Percentiles rank a stretch among this genome's conserved stretches.
Conservation (phyloP, 75 land plant genomes). For the Pinus albicaulis region DNA sequence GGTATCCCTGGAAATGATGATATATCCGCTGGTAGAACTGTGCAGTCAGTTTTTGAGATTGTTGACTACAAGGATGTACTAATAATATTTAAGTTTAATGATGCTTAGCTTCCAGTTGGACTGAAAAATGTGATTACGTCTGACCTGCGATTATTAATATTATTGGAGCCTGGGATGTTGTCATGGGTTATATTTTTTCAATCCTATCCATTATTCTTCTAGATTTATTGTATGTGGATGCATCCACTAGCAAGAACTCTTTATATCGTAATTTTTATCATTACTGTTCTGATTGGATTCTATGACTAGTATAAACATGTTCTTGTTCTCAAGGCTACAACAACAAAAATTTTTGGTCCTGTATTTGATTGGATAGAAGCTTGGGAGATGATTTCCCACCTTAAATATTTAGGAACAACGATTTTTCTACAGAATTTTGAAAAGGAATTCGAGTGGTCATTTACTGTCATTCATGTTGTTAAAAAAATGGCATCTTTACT, state of each 20-base stretch:
- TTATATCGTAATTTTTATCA: too few relatives aligned
- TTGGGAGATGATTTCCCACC: conserved; percentile 86
- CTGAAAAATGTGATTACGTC: conserved; percentile 63
- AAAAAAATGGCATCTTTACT: conserved; percentile 43
- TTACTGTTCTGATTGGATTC: too few relatives aligned
- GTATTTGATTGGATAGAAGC: conserved; percentile 87
- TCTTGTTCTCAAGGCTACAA: too few relatives aligned
- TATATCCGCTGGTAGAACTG: background rate
- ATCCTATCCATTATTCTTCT: too few relatives aligned
- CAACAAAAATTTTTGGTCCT: conserved; percentile 70
- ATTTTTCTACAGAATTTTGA: too few relatives aligned
- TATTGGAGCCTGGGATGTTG: conserved; percentile 91
- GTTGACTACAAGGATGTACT: conserved; percentile 56
- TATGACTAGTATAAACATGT: too few relatives aligned
- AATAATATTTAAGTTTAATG: conserved; percentile 70
- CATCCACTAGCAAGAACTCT: too few relatives aligned
- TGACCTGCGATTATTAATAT: conserved; percentile 66
- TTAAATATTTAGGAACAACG: conserved; percentile 87
- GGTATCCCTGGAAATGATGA: background rate
- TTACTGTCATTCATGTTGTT: conserved; percentile 34
- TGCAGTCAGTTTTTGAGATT: background rate
- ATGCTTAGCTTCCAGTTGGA: conserved; percentile 68
- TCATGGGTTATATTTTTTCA: conserved; percentile 95
- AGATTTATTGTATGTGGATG: too few relatives aligned
- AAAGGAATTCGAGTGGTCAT: conserved; percentile 71